A percentile compares a stretch with the other conserved stretches of the same genome.
Conservation (phyloP, 2,329 filamentous ascomycete species). For the Penicillium rolfsii region DNA sequence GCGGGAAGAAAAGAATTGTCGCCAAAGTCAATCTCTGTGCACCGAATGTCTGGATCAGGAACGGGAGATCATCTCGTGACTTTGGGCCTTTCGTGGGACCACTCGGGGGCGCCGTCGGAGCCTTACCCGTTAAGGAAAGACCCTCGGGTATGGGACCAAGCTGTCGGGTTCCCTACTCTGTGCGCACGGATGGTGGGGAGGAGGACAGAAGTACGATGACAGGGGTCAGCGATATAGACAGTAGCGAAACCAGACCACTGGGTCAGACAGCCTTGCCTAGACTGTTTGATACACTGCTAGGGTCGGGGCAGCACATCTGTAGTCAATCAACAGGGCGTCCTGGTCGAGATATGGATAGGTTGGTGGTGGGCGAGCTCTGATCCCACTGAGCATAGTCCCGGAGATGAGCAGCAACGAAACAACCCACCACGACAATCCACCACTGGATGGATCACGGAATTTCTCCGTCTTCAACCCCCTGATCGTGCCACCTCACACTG, state of each 20-base stretch:
- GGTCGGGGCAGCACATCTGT: background rate
- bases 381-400: background rate
- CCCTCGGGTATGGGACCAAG: background rate
- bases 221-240: background rate
- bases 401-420: background rate
- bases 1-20: too few relatives aligned
- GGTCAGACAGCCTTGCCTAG: background rate
- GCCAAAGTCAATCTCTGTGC: background rate
- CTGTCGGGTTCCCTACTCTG: slow-evolving; percentile 9
- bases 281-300: too few relatives aligned
- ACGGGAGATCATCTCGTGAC: slow-evolving; percentile 30
- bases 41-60: slow-evolving; percentile 18
- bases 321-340: background rate
- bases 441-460: background rate
- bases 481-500: background rate
- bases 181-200: background rate
- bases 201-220: background rate
- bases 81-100: background rate
- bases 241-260: background rate
- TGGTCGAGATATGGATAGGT: background rate
- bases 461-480: background rate
- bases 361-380: background rate
- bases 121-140: slow-evolving; percentile 12
- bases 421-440: background rate
- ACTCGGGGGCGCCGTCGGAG: slow-evolving; percentile 3